These are phyloP conservation scores for Artomyces pyxidatus DNA, from an alignment of 768 basidiomycete genomes.

Conservation along the genomic window DNA sequence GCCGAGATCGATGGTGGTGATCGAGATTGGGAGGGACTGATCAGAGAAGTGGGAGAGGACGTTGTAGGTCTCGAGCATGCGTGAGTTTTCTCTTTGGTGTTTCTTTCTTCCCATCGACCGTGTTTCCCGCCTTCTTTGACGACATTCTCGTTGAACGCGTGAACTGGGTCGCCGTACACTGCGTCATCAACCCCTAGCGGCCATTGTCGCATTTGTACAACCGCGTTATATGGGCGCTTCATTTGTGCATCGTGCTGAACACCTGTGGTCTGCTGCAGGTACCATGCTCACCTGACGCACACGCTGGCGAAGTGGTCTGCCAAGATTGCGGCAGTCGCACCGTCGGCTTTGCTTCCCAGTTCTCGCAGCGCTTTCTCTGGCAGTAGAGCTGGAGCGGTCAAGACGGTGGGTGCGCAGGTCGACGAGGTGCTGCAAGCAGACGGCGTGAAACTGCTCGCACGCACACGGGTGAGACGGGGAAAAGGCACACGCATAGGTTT, in stretches of 20 bases:
- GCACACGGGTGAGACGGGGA: conserved; percentile 52
- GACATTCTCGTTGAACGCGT: not conserved
- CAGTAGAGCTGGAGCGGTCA: conserved; percentile 42
- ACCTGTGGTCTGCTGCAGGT: conserved; percentile 21
- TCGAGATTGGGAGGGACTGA: conserved; percentile 11
- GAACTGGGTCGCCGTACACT: too few species aligned
- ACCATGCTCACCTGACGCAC: conserved; percentile 66
- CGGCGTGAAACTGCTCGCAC: conserved; percentile 46
- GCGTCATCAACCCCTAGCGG: too few species aligned
- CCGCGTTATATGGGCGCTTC: conserved; percentile 28
- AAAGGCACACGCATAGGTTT: conserved; percentile 36
- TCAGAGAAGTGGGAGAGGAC: conserved; percentile 13
- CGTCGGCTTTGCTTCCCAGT: conserved; percentile 62
- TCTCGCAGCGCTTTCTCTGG: conserved; percentile 62
- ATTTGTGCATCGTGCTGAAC: too few species aligned
- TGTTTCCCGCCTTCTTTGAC: not conserved
- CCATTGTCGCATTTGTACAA: not conserved
- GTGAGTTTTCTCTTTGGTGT: conserved; percentile 25
- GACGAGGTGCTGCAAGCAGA: conserved; percentile 59
- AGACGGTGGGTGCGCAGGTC: conserved; percentile 66
- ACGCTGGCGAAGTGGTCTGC: conserved; percentile 92
- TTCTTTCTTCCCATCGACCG: not conserved
- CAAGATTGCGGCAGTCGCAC: conserved; percentile 90
- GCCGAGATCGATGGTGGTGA: conserved; percentile 14
- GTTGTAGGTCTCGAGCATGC: conserved; percentile 13